These are phyloP conservation scores for Meira nashicola DNA, from an alignment of 1,284 basidiomycete genomes.

Conservation along the genomic window DNA sequence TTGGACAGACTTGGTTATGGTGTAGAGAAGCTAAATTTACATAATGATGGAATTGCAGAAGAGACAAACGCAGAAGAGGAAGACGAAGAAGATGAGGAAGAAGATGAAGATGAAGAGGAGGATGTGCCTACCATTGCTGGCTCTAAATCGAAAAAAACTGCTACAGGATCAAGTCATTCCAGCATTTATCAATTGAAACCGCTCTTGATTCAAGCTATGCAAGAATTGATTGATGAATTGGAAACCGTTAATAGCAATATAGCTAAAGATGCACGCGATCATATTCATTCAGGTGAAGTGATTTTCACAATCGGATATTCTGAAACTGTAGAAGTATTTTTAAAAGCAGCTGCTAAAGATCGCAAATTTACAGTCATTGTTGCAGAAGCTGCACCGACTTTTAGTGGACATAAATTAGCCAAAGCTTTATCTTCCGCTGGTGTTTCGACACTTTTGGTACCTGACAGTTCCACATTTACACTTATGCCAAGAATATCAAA, in stretches of 20 bases:
- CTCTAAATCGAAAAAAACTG: neutral
- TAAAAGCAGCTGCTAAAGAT: slow-evolving; percentile 82
- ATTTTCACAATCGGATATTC: slow-evolving; percentile 93
- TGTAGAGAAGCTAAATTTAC: neutral
- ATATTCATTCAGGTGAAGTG: slow-evolving; percentile 97
- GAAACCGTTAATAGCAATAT: slow-evolving; percentile 94
- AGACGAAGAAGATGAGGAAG: slow-evolving; percentile 14
- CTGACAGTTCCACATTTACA: slow-evolving; percentile 89
- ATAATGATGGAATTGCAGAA: slow-evolving; percentile 9
- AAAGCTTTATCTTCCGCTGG: slow-evolving; percentile 58
- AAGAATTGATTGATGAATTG: slow-evolving; percentile 82
- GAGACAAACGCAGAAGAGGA: slow-evolving; percentile 6
- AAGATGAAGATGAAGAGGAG: slow-evolving; percentile 22
- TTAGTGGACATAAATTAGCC: slow-evolving; percentile 80
- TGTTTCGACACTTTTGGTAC: slow-evolving; percentile 89
- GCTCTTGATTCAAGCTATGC: slow-evolving; percentile 55
- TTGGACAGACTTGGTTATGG: slow-evolving; percentile 6
- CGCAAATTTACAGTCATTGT: slow-evolving; percentile 94
- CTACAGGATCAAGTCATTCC: neutral
- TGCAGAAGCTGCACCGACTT: slow-evolving; percentile 88
- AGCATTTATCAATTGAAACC: slow-evolving; percentile 46
- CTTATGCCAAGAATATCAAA: slow-evolving; percentile 97
- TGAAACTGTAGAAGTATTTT: slow-evolving; percentile 85
- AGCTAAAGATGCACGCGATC: slow-evolving; percentile 87
- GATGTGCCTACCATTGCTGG: neutral